Conservation (phyloP, 2,329 filamentous ascomycete genomes). For the Nothopassalora personata region DNA sequence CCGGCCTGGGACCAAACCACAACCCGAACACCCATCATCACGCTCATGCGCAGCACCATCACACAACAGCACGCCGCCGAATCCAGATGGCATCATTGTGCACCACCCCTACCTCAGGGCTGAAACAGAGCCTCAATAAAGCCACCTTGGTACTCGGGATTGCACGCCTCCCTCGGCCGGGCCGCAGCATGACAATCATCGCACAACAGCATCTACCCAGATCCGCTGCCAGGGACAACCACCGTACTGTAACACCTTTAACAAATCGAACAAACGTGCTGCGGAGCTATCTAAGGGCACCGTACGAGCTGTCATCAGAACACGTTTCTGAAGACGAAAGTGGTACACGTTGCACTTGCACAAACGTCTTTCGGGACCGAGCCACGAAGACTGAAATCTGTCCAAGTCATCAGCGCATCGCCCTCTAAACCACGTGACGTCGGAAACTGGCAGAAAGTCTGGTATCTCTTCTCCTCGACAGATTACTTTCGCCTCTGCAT, state of each 20-base stretch:
- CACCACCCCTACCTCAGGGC: neutral
- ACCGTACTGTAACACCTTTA: neutral
- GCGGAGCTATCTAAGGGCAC: neutral
- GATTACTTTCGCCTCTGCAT: too few relatives aligned
- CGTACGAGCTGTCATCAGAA: neutral
- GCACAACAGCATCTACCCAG: neutral
- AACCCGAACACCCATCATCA: neutral
- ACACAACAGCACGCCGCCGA: neutral
- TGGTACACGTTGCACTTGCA: neutral
- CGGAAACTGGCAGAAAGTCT: too few relatives aligned
- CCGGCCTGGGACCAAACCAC: neutral
- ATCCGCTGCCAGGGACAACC: neutral
- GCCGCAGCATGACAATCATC: neutral
- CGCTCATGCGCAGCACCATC: neutral
- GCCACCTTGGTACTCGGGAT: neutral
- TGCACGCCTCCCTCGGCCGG: neutral
- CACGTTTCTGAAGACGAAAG: neutral
- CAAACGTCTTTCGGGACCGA: neutral
- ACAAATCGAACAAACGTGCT: neutral
- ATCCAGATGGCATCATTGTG: neutral
- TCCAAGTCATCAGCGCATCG: too few relatives aligned
- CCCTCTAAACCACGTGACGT: too few relatives aligned
- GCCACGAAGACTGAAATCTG: too few relatives aligned
- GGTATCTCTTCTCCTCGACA: too few relatives aligned
- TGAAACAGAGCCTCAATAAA: neutral